A percentile compares a stretch with the other conserved stretches of the same genome.
These are phyloP conservation scores for Phaffomyces antillensis DNA, from an alignment of 805 yeast species.

Conservation along the genomic window DNA sequence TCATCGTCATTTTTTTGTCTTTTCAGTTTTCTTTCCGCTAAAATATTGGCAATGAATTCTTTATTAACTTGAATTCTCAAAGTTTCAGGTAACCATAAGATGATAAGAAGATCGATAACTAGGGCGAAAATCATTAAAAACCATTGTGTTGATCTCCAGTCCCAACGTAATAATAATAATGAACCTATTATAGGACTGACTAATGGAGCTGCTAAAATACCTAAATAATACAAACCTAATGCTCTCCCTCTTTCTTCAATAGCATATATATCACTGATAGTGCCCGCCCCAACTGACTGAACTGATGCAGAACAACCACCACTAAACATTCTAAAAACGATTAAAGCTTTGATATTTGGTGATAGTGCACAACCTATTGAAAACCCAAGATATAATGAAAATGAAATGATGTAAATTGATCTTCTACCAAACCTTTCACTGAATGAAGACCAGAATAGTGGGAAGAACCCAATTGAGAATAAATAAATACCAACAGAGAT, in stretches of 20 bases:
- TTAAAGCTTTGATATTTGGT: conserved; percentile 52
- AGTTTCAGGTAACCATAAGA: conserved; percentile 70
- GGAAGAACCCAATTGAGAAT: conserved; percentile 68
- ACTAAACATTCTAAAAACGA: conserved; percentile 60
- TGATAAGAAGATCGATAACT: conserved; percentile 38
- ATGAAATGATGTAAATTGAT: conserved; percentile 63
- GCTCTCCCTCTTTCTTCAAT: conserved; percentile 69
- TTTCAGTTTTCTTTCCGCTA: conserved; percentile 30
- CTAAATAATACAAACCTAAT: conserved; percentile 74
- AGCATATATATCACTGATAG: conserved; percentile 64
- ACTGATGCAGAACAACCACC: conserved; percentile 85
- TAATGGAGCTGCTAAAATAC: conserved; percentile 75
- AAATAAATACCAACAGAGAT: conserved; percentile 76
- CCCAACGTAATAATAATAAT: conserved; percentile 60
- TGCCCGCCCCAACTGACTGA: conserved; percentile 87
- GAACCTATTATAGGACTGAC: conserved; percentile 80
- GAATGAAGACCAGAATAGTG: conserved; percentile 84
- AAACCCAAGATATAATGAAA: conserved; percentile 54
- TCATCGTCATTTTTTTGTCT: conserved; percentile 2
- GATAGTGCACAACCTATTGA: conserved; percentile 67
- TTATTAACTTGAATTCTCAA: conserved; percentile 48
- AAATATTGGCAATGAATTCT: conserved; percentile 40
- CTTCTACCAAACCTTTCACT: conserved; percentile 74
- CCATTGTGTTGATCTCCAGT: conserved; percentile 91
- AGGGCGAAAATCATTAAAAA: conserved; percentile 65